Percentiles rank a stretch among this genome's conserved stretches.
Evolutionary conservation across 2,329 filamentous ascomycete genomes (phyloP).

Genomic region (Ascochyta rabiei): DNA sequence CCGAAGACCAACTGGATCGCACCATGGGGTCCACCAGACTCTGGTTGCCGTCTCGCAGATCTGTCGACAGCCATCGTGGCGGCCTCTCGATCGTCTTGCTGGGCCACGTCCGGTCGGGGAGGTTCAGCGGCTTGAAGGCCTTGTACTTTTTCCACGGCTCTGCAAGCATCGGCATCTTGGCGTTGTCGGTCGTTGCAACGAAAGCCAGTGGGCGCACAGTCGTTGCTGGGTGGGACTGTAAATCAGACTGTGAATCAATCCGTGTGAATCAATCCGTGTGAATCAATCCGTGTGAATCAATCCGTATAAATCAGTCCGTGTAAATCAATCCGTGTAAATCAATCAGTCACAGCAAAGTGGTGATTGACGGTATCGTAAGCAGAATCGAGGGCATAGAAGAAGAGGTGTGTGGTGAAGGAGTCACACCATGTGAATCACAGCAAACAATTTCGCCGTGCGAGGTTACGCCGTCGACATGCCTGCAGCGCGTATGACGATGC

Average conservation of each 20-base stretch:
- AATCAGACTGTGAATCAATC: too few species aligned
- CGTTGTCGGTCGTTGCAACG: neutral
- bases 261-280: neutral
- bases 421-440: constrained; percentile 13
- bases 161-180: constrained; percentile 63
- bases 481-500: constrained; percentile 15
- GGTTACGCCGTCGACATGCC: constrained; percentile 12
- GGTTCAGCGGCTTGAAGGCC: constrained; percentile 68
- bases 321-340: neutral
- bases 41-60: constrained; percentile 92
- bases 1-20: constrained; percentile 35
- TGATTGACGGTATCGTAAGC: constrained; percentile 2
- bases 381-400: neutral
- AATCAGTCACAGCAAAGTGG: constrained; percentile 9
- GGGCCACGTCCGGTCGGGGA: constrained; percentile 82
- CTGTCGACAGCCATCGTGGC: constrained; percentile 88
- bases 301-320: neutral
- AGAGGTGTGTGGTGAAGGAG: neutral
- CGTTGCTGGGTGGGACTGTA: too few species aligned
- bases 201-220: constrained; percentile 1
- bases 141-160: constrained; percentile 80
- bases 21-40: constrained; percentile 93
- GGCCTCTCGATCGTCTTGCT: constrained; percentile 81
- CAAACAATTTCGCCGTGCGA: constrained; percentile 14
- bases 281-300: neutral